Evolutionary conservation across 495 filamentous ascomycete species (phyloP).

Genomic region (Aspergillus heteromorphus): DNA sequence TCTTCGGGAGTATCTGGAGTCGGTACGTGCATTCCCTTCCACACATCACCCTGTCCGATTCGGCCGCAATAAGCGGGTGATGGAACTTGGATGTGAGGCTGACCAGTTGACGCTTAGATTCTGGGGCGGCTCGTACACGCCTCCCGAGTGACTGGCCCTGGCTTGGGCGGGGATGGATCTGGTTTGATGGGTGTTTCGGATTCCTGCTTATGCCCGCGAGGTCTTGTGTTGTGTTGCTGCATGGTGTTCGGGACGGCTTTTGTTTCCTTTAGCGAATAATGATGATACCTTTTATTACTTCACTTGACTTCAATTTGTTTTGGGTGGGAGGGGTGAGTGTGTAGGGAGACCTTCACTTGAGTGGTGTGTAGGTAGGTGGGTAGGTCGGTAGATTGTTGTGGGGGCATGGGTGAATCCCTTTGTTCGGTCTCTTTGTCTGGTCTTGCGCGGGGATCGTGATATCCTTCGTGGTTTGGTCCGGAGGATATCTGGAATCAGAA

Average conservation of each 20-base stretch:
- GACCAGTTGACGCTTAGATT: slow-evolving; percentile 1
- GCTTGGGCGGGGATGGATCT: background rate
- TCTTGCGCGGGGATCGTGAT: too few species aligned
- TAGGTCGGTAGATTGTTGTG: too few species aligned
- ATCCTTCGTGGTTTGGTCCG: too few species aligned
- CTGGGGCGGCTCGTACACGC: slow-evolving; percentile 2
- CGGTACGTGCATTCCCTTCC: slow-evolving; percentile 9
- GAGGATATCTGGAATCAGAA: too few species aligned
- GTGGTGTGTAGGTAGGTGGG: too few species aligned
- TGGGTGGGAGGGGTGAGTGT: background rate
- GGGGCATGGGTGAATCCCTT: too few species aligned
- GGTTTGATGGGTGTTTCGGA: background rate
- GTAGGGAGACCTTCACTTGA: background rate
- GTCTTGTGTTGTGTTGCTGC: background rate
- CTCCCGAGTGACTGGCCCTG: background rate
- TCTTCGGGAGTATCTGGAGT: slow-evolving; percentile 10
- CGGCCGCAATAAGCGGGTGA: too few species aligned
- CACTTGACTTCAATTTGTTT: background rate
- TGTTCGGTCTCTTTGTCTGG: too few species aligned
- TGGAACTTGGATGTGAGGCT: too few species aligned
- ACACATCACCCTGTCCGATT: too few species aligned
- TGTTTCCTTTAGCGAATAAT: background rate
- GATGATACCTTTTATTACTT: background rate
- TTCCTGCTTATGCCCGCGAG: too few species aligned
- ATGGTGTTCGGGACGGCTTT: background rate